These are phyloP conservation scores for Harrya chromipes DNA, from an alignment of 768 basidiomycete genomes.

Conservation along the genomic window DNA sequence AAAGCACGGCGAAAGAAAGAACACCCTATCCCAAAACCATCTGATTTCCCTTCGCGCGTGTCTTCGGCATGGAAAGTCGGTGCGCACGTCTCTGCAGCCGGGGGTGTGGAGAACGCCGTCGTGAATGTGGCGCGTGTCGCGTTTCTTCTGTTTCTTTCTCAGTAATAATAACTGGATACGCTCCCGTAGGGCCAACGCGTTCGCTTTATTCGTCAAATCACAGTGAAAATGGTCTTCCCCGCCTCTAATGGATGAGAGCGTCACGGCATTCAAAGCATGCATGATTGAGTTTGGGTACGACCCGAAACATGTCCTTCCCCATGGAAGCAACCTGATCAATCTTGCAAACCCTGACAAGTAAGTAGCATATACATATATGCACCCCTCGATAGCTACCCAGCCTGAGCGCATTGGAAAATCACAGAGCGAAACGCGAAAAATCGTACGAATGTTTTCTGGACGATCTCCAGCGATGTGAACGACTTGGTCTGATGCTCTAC, in stretches of 20 bases:
- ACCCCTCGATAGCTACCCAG: too few relatives aligned
- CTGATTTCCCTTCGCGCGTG: slow-evolving; percentile 30
- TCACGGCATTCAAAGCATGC: slow-evolving; percentile 56
- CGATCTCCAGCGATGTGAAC: slow-evolving; percentile 75
- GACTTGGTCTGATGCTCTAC: slow-evolving; percentile 67
- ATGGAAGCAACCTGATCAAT: slow-evolving; percentile 85
- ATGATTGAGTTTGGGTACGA: slow-evolving; percentile 63
- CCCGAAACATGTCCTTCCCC: slow-evolving; percentile 65
- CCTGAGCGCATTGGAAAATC: background rate
- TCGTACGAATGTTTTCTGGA: slow-evolving; percentile 81
- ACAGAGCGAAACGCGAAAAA: slow-evolving; percentile 65
- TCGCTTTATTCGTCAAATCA: slow-evolving; percentile 82
- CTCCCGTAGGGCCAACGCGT: slow-evolving; percentile 68
- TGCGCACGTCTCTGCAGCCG: slow-evolving; percentile 79
- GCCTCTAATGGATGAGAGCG: slow-evolving; percentile 48
- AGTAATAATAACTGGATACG: background rate
- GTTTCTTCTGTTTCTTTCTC: background rate
- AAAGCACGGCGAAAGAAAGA: slow-evolving; percentile 11
- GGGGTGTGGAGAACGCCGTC: slow-evolving; percentile 74
- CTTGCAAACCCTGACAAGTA: slow-evolving; percentile 77
- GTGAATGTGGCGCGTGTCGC: slow-evolving; percentile 61
- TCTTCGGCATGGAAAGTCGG: slow-evolving; percentile 65
- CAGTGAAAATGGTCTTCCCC: slow-evolving; percentile 79
- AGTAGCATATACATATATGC: slow-evolving; percentile 29
- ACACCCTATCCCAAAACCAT: slow-evolving; percentile 13